phyloP scores from a whole-genome alignment of 176 grass and related monocot species.

The Poa annua region DNA sequence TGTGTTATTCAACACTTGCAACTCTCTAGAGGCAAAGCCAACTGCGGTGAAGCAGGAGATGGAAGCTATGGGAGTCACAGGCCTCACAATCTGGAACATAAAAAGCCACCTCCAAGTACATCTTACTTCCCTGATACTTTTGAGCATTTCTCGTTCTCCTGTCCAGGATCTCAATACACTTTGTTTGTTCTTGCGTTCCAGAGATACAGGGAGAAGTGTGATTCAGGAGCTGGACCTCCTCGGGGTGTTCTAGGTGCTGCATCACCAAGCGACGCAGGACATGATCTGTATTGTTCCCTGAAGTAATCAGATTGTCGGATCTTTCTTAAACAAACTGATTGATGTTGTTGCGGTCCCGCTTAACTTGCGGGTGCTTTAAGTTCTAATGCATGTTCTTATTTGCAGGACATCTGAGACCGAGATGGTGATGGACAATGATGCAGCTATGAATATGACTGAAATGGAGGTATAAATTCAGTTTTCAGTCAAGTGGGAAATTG shows the following conservation, averaged over 20 bases:
- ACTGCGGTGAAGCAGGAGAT: conserved; percentile 43
- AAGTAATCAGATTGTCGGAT: neutral
- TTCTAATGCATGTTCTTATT: conserved; percentile 15
- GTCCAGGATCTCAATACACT: conserved; percentile 3
- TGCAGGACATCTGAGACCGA: conserved; percentile 21
- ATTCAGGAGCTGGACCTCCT: conserved; percentile 4
- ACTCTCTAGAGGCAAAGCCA: conserved; percentile 56
- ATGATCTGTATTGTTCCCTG: conserved; percentile 13
- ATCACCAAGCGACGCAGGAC: conserved; percentile 21
- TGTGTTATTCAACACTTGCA: conserved; percentile 3
- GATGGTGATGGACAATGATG: conserved; percentile 17
- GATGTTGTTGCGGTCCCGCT: neutral
- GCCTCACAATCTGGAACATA: conserved; percentile 43
- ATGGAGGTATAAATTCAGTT: conserved; percentile 24
- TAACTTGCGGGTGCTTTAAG: neutral
- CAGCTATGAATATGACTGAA: neutral
- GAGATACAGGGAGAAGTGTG: conserved; percentile 47
- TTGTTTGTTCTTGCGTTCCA: neutral
- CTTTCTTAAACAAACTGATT: neutral
- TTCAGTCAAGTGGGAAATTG: neutral
- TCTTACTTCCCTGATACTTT: neutral
- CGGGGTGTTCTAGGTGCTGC: neutral
- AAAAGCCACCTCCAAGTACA: conserved; percentile 62
- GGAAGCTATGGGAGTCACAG: conserved; percentile 51
- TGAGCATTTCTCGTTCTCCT: neutral